Conservation (phyloP, 345 rosid genomes). For the Hirschfeldia incana region DNA sequence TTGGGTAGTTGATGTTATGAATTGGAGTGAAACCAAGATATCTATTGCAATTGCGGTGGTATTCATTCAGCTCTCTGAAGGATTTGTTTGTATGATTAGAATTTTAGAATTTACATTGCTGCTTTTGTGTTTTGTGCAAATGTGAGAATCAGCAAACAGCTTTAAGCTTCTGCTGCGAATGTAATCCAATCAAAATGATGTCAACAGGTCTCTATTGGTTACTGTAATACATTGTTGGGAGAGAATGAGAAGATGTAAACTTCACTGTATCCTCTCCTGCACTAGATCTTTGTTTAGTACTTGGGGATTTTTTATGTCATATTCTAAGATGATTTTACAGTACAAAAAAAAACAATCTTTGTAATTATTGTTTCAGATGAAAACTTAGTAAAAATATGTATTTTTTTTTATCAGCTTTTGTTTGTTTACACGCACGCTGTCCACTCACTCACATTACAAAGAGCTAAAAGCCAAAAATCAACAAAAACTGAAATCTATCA, state of each 20-base stretch:
- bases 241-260: background rate
- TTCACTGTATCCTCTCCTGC: background rate
- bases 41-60: too few species aligned
- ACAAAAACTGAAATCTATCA: too few species aligned
- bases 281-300: background rate
- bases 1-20: too few species aligned
- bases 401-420: too few species aligned
- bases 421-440: too few species aligned
- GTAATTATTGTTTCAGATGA: too few species aligned
- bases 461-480: too few species aligned
- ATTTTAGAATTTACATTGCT: background rate
- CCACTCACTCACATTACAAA: too few species aligned
- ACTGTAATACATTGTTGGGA: background rate
- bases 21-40: too few species aligned
- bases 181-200: background rate
- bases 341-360: too few species aligned
- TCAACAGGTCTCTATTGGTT: background rate
- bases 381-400: too few species aligned
- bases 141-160: background rate
- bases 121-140: background rate
- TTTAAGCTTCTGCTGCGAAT: background rate
- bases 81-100: background rate
- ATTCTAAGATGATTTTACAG: background rate
- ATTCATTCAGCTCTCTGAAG: background rate
- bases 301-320: background rate